These are phyloP conservation scores for Camelina hispida DNA, from an alignment of 345 rosid genomes.

Conservation along the genomic window DNA sequence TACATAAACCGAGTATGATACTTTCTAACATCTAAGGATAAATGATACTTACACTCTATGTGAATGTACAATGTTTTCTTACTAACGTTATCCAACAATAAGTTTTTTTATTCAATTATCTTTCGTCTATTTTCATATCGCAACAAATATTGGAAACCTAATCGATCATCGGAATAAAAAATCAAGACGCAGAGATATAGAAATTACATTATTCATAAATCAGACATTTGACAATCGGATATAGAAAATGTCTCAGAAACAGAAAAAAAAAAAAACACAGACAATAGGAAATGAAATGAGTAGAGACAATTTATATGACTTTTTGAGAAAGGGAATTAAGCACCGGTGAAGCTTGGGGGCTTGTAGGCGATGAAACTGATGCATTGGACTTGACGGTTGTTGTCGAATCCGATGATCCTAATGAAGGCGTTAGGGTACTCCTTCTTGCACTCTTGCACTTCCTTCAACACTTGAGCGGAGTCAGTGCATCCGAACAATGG, in stretches of 20 bases:
- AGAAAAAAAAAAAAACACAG: constrained; percentile 22
- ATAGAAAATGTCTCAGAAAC: constrained; percentile 26
- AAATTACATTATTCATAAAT: constrained; percentile 37
- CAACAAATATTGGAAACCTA: not conserved
- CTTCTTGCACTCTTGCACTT: constrained; percentile 45
- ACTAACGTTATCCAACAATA: not conserved
- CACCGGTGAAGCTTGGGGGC: constrained; percentile 47
- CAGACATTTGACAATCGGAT: constrained; percentile 37
- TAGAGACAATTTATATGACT: constrained; percentile 25
- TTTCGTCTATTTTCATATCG: not conserved
- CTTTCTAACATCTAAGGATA: not conserved
- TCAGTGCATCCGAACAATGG: constrained; percentile 51
- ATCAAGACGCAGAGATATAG: constrained; percentile 17
- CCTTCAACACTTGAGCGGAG: constrained; percentile 48
- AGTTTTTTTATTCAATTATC: too few relatives aligned
- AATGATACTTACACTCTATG: too few relatives aligned
- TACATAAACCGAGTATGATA: not conserved
- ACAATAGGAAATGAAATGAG: constrained; percentile 33
- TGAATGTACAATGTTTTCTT: too few relatives aligned
- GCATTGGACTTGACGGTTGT: constrained; percentile 50
- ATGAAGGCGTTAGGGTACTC: constrained; percentile 46
- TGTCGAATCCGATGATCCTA: constrained; percentile 50
- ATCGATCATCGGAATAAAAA: not conserved
- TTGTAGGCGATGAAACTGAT: constrained; percentile 52
- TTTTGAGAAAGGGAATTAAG: constrained; percentile 26